Evolutionary conservation across 768 basidiomycete species (phyloP), one percentile per base, ranked within the genome.

Genomic region (Russula ochroleuca): DNA sequence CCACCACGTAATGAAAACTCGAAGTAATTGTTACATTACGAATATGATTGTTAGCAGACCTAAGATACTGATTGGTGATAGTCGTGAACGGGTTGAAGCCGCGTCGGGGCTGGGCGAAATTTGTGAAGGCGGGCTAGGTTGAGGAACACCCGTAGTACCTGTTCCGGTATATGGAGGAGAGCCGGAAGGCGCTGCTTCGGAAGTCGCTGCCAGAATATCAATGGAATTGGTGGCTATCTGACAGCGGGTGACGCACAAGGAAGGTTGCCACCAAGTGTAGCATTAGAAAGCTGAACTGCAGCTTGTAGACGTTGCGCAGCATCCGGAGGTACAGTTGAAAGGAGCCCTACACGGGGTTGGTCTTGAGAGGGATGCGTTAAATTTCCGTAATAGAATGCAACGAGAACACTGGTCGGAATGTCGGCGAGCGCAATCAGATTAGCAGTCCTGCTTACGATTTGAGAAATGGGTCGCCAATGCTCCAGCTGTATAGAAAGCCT

Each of bases 401-500:
- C 79, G 19, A 90, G 69, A 8, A 85, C 86, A 15, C 90, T 89
- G 67, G 28, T 37, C 15, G 59, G 40, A 40, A 25, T 25, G 55
- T 67, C 21, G 59, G 48, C 17, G 19, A 56, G 45, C 25, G 15
- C n/a, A 38, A 25, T 53, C 55, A 13, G 23, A 53, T 10, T 52
- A 41, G 58, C 28, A 48, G 25, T 37, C 43, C 40, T 49, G 45
- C 83, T 50, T 64, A 90, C 88, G 86, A 80, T 71, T 90, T 90
- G 62, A 92, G 69, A 68, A 91, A 91, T 1, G 90, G 89, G 67
- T 80, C 82, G 2, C 90, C 90, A 35, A 92, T 74, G 73, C 83
- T 90, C 89, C 90, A 92, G 68, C 83, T 85, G 68, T 87, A 90
- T 52, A 86, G 71, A 67, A 85, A 89, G 4, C 83, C 82, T 13